phyloP scores from a whole-genome alignment of 805 yeast species.

The Metschnikowia lachancei region DNA sequence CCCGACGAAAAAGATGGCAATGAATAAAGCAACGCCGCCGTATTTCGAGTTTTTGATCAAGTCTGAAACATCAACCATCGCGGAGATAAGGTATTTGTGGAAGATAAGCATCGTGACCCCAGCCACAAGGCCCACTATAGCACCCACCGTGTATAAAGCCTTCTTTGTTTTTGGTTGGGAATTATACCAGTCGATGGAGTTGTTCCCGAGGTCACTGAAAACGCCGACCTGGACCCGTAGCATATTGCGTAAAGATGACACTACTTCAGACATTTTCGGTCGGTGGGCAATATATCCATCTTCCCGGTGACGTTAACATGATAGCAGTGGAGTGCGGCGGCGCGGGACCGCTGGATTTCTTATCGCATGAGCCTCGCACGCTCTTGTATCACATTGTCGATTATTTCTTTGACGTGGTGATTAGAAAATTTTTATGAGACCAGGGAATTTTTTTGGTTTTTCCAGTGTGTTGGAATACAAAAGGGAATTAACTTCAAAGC shows the following conservation, averaged over 20 bases:
- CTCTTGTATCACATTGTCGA: no score
- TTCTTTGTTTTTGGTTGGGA: slow-evolving; percentile 18
- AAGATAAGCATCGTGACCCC: slow-evolving; percentile 28
- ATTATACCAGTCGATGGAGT: slow-evolving; percentile 18
- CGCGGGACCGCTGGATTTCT: no score
- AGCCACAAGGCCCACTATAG: slow-evolving; percentile 19
- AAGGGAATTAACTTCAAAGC: no score
- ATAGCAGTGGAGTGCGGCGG: no score
- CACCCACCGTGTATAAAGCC: slow-evolving; percentile 17
- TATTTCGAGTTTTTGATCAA: slow-evolving; percentile 38
- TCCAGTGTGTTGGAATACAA: no score
- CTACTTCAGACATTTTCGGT: slow-evolving; percentile 1
- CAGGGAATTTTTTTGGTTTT: no score
- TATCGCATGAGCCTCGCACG: no score
- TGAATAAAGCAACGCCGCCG: slow-evolving; percentile 48
- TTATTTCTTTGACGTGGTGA: no score
- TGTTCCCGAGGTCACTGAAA: slow-evolving; percentile 7
- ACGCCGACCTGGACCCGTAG: slow-evolving; percentile 5
- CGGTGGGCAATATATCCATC: background rate
- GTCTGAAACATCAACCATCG: slow-evolving; percentile 44
- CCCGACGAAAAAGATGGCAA: slow-evolving; percentile 60
- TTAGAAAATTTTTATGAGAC: no score
- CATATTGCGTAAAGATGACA: background rate
- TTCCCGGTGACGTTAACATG: no score
- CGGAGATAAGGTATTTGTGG: slow-evolving; percentile 35